These are phyloP conservation scores for Passalora sequoiae DNA, from an alignment of 2,329 filamentous ascomycete genomes.

Conservation along the genomic window DNA sequence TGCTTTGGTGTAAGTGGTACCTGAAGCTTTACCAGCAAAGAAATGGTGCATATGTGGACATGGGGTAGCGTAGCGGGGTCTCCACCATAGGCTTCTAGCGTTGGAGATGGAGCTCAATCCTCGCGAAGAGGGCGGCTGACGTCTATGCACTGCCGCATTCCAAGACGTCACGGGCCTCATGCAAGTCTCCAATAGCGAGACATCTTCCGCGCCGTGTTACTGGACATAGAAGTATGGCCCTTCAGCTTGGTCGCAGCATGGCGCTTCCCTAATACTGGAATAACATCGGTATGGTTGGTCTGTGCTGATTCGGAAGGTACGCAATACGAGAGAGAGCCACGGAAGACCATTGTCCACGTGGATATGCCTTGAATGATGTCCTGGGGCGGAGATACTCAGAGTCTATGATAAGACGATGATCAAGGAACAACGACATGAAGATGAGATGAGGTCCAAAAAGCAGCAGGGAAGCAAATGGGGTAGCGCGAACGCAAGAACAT, in stretches of 20 bases:
- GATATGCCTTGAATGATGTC: no score
- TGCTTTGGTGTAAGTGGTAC: not conserved
- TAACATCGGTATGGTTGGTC: not conserved
- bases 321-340: not conserved
- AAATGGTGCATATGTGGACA: no score
- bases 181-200: not conserved
- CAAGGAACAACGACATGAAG: no score
- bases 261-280: not conserved
- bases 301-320: not conserved
- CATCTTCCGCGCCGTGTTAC: not conserved
- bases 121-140: no score
- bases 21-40: not conserved
- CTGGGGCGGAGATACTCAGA: no score
- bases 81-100: not conserved
- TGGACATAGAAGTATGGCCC: not conserved
- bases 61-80: constrained; percentile 4
- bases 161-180: no score
- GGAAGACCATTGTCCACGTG: no score
- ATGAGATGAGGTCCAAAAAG: no score
- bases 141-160: no score
- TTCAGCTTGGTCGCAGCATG: not conserved
- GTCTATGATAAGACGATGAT: no score
- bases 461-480: no score
- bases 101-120: not conserved
- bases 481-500: no score